Evolutionary conservation across 768 basidiomycete species (phyloP).

Genomic region (Favolaschia claudopus): DNA sequence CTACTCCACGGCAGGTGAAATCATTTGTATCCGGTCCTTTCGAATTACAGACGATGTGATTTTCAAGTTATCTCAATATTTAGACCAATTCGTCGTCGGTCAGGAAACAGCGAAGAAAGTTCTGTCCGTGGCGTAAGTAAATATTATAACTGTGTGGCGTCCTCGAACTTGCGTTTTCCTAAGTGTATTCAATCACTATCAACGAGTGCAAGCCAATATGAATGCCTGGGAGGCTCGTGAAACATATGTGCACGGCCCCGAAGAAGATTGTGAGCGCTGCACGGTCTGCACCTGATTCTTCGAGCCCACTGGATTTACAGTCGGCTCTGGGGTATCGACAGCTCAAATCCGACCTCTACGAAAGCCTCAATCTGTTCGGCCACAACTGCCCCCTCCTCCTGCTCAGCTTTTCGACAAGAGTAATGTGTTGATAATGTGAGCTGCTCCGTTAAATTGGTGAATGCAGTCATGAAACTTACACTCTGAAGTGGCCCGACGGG

Average conservation of each 20-base stretch:
- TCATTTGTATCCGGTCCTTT: too few relatives aligned
- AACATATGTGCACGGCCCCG: conserved; percentile 10
- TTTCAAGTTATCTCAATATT: conserved; percentile 88
- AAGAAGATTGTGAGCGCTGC: conserved; percentile 27
- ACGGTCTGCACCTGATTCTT: neutral
- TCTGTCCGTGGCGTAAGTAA: conserved; percentile 88
- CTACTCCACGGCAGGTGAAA: conserved; percentile 63
- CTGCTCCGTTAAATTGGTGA: conserved; percentile 7
- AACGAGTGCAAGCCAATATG: conserved; percentile 80
- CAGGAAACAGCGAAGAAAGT: conserved; percentile 94
- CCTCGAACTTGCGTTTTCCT: neutral
- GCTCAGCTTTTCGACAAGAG: conserved; percentile 88
- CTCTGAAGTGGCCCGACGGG: conserved; percentile 79
- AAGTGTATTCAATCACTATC: conserved; percentile 96
- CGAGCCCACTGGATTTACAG: conserved; percentile 30
- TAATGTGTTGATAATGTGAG: conserved; percentile 91
- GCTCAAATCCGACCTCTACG: conserved; percentile 72
- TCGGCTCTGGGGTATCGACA: conserved; percentile 51
- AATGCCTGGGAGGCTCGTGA: conserved; percentile 52
- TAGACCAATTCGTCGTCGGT: conserved; percentile 90
- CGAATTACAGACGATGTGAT: too few relatives aligned
- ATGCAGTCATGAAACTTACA: conserved; percentile 1
- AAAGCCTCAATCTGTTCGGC: conserved; percentile 40
- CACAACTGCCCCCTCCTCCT: conserved; percentile 51
- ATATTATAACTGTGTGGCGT: neutral